phyloP scores from a whole-genome alignment of 2,329 filamentous ascomycete genomes.

The Fusarium proliferatum region DNA sequence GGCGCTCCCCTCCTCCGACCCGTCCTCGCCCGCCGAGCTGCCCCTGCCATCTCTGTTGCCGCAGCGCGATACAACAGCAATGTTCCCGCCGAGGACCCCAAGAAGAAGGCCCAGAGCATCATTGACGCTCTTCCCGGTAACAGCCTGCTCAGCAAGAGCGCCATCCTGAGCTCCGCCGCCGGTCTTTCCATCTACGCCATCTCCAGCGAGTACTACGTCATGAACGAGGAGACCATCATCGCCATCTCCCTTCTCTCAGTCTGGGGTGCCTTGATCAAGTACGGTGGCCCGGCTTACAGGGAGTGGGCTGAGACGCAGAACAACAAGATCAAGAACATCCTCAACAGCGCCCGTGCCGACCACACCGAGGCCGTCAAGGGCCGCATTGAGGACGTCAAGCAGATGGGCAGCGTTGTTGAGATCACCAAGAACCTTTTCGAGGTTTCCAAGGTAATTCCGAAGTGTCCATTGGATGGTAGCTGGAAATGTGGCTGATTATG shows the following conservation, averaged over 20 bases:
- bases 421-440: slow-evolving; percentile 97
- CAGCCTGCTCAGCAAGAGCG: slow-evolving; percentile 93
- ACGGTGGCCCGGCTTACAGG: slow-evolving; percentile 89
- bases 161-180: slow-evolving; percentile 92
- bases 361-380: slow-evolving; percentile 96
- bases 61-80: slow-evolving; percentile 77
- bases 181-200: slow-evolving; percentile 93
- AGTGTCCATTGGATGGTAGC: slow-evolving; percentile 12
- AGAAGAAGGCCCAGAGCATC: slow-evolving; percentile 96
- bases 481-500: slow-evolving; percentile 36
- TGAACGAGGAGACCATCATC: slow-evolving; percentile 98
- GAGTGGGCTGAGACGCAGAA: slow-evolving; percentile 92
- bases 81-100: slow-evolving; percentile 87
- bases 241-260: slow-evolving; percentile 92
- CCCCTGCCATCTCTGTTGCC: slow-evolving; percentile 79
- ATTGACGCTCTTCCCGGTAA: slow-evolving; percentile 92
- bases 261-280: slow-evolving; percentile 93
- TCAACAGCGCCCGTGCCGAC: slow-evolving; percentile 93
- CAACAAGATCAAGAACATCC: slow-evolving; percentile 92
- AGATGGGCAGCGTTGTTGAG: slow-evolving; percentile 93
- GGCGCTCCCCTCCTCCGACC: slow-evolving; percentile 93
- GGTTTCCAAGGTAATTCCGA: slow-evolving; percentile 86
- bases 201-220: slow-evolving; percentile 99
- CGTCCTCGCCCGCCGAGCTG: slow-evolving; percentile 77
- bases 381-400: slow-evolving; percentile 93